Conservation (phyloP, 78 protist genomes). For the Planoprotostelium fungivorum region DNA sequence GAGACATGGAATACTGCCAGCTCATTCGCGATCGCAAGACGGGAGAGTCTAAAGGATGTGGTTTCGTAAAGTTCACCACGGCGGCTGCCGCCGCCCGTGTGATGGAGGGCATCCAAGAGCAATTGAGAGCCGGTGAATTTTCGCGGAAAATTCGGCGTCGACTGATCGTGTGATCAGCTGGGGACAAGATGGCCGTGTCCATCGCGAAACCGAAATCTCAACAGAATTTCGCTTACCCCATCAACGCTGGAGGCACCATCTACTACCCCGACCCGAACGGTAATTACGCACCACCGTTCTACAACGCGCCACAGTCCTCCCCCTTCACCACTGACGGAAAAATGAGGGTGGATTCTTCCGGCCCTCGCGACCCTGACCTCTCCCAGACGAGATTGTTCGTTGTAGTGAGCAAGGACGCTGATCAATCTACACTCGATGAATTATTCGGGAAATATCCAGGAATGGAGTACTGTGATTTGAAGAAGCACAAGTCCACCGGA, state of each 20-base stretch:
- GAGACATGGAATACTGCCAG: slow-evolving; percentile 31
- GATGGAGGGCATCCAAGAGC: slow-evolving; percentile 44
- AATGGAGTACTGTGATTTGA: slow-evolving; percentile 63
- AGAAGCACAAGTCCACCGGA: slow-evolving; percentile 29
- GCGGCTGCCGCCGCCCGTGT: slow-evolving; percentile 38
- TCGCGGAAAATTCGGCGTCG: too few relatives aligned
- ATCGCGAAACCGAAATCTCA: not conserved
- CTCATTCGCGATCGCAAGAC: slow-evolving; percentile 29
- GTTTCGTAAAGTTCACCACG: slow-evolving; percentile 40
- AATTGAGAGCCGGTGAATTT: slow-evolving; percentile 3
- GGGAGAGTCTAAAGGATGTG: slow-evolving; percentile 50
- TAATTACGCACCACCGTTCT: not conserved
- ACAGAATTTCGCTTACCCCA: not conserved
- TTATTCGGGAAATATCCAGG: slow-evolving; percentile 56
- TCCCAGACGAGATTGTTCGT: slow-evolving; percentile 26
- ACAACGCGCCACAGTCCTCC: not conserved
- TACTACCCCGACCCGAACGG: not conserved
- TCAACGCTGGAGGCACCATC: not conserved
- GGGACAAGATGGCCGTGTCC: not conserved
- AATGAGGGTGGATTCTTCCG: not conserved
- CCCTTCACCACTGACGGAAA: not conserved
- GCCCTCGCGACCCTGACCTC: not conserved
- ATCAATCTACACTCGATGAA: slow-evolving; percentile 32
- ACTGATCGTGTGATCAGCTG: not conserved
- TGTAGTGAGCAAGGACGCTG: slow-evolving; percentile 34